Percentiles rank a stretch among this genome's conserved stretches.
Evolutionary conservation across 2,329 filamentous ascomycete genomes (phyloP).

Genomic region (Tolypocladium endophyticum): DNA sequence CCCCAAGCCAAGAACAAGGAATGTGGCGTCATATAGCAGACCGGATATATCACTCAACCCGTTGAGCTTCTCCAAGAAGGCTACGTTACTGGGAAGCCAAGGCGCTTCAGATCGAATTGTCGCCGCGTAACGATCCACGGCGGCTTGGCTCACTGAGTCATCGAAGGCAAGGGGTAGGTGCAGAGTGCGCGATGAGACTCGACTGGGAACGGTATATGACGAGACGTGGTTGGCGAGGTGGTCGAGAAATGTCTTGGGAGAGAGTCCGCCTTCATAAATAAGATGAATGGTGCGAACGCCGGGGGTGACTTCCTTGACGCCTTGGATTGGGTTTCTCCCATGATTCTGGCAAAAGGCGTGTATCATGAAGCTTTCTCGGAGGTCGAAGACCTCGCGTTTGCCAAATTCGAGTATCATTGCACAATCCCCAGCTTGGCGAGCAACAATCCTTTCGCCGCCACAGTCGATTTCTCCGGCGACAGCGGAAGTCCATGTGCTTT

Average conservation of each 20-base stretch:
- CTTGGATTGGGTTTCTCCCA: slow-evolving; percentile 12
- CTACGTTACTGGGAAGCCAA: slow-evolving; percentile 52
- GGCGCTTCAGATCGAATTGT: slow-evolving; percentile 50
- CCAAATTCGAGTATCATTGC: slow-evolving; percentile 24
- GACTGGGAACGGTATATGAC: slow-evolving; percentile 10
- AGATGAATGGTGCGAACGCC: slow-evolving; percentile 24
- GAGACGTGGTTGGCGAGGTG: slow-evolving; percentile 11
- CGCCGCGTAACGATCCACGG: slow-evolving; percentile 48
- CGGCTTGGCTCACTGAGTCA: slow-evolving; percentile 30
- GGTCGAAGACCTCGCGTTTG: slow-evolving; percentile 14
- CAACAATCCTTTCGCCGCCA: slow-evolving; percentile 5
- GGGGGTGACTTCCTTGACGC: slow-evolving; percentile 19
- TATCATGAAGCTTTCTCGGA: slow-evolving; percentile 21
- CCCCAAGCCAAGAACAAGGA: slow-evolving; percentile 25
- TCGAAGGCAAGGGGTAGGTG: slow-evolving; percentile 27
- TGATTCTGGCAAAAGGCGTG: slow-evolving; percentile 22
- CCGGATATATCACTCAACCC: slow-evolving; percentile 16
- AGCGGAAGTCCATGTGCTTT: background rate
- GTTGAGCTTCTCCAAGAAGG: slow-evolving; percentile 33
- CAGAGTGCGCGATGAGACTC: slow-evolving; percentile 18
- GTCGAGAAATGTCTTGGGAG: slow-evolving; percentile 9
- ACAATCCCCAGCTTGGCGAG: slow-evolving; percentile 21
- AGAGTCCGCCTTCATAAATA: slow-evolving; percentile 11
- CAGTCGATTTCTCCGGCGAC: slow-evolving; percentile 6
- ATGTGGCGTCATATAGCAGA: slow-evolving; percentile 19